Evolutionary conservation across 768 basidiomycete genomes (phyloP).

Genomic region (Agaricus blazei): DNA sequence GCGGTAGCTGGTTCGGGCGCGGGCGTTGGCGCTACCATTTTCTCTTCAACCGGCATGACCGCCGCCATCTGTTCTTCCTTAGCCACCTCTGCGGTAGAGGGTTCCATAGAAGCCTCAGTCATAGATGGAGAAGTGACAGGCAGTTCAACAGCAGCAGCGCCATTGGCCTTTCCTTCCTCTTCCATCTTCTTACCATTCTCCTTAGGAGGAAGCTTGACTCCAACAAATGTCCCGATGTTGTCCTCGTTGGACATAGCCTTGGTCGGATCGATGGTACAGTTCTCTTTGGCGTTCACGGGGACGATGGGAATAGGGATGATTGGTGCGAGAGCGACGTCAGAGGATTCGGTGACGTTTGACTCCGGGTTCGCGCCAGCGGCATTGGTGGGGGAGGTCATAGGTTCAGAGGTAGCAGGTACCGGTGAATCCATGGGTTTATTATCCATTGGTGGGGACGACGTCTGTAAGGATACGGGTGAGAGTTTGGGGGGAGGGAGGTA

Average conservation of each 20-base stretch:
- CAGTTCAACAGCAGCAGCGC: not conserved
- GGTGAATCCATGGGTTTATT: slow-evolving; percentile 9
- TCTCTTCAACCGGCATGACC: slow-evolving; percentile 5
- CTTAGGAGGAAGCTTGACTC: not conserved
- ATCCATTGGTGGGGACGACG: slow-evolving; percentile 14
- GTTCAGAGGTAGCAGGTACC: not conserved
- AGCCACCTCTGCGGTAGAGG: not conserved
- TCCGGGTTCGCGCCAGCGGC: not conserved
- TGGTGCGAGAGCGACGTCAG: slow-evolving; percentile 18
- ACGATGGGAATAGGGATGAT: slow-evolving; percentile 31
- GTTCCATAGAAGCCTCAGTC: slow-evolving; percentile 4
- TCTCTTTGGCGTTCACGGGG: slow-evolving; percentile 36
- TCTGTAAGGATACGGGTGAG: too few relatives aligned
- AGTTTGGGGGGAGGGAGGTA: too few relatives aligned
- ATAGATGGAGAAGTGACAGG: not conserved
- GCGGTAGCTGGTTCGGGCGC: slow-evolving; percentile 6
- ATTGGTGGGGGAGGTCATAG: not conserved
- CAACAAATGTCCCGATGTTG: not conserved
- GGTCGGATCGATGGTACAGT: slow-evolving; percentile 21
- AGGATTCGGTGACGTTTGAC: not conserved
- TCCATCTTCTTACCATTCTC: not conserved
- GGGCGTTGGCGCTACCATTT: not conserved
- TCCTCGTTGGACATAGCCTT: slow-evolving; percentile 8
- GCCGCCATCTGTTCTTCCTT: not conserved
- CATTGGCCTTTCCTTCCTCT: slow-evolving; percentile 4